Evolutionary conservation across 177 flowering plant genomes (phyloP).

Genomic region (Vitis hybrid): DNA sequence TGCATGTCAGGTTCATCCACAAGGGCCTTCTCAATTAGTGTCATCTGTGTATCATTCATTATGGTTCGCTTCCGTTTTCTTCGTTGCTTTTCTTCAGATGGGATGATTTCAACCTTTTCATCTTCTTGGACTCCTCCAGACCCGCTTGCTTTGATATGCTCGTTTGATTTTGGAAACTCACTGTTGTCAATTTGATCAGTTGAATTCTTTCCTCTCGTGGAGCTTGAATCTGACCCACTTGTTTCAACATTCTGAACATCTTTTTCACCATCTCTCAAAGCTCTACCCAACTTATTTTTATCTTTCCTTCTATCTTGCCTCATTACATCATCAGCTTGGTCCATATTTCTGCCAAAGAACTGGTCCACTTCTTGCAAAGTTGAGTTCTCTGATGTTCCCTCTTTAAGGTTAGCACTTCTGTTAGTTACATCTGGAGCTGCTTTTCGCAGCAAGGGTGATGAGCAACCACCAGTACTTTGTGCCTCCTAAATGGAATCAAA

Average conservation of each 20-base stretch:
- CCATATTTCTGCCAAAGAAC: conserved; percentile 14
- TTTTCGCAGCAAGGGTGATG: conserved; percentile 32
- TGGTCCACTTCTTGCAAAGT: conserved; percentile 39
- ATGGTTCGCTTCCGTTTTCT: conserved; percentile 77
- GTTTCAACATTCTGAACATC: conserved; percentile 57
- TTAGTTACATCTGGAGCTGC: conserved; percentile 32
- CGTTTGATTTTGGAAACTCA: conserved; percentile 33
- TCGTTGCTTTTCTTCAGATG: conserved; percentile 54
- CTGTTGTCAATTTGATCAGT: conserved; percentile 40
- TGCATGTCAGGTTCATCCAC: conserved; percentile 89
- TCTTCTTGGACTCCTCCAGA: conserved; percentile 40
- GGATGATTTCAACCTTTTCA: conserved; percentile 47
- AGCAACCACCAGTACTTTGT: conserved; percentile 35
- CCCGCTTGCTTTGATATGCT: conserved; percentile 37
- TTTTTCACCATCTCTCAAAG: conserved; percentile 40
- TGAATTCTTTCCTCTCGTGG: conserved; percentile 43
- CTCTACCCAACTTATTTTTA: conserved; percentile 25
- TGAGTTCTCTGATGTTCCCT: conserved; percentile 51
- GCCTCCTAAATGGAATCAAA: conserved; percentile 41
- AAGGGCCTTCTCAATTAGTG: conserved; percentile 67
- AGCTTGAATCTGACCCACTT: conserved; percentile 66
- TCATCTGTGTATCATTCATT: conserved; percentile 74
- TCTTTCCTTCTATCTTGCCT: conserved; percentile 28
- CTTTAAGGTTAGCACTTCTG: conserved; percentile 36
- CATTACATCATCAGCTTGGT: conserved; percentile 25